phyloP scores from a whole-genome alignment of 2,329 filamentous ascomycete species.

The Verticillium klebahnii region DNA sequence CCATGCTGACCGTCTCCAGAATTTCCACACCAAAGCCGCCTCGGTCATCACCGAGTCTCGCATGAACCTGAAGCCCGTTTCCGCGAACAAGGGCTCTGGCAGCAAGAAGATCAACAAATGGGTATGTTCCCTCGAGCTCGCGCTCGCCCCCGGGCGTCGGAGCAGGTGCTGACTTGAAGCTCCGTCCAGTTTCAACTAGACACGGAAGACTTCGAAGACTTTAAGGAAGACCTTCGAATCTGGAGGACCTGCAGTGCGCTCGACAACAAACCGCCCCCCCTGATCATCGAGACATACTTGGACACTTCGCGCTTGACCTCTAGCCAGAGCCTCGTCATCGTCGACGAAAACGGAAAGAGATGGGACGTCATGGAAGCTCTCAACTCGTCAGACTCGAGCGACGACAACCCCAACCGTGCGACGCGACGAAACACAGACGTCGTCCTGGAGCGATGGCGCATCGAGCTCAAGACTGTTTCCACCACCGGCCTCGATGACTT shows the following conservation, averaged over 20 bases:
- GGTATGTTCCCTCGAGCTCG: slow-evolving; percentile 49
- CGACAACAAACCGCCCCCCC: slow-evolving; percentile 71
- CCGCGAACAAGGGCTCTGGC: slow-evolving; percentile 40
- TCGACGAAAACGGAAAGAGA: slow-evolving; percentile 84
- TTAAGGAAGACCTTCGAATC: slow-evolving; percentile 71
- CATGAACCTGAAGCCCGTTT: slow-evolving; percentile 60
- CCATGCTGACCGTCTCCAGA: slow-evolving; percentile 46
- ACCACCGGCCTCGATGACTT: slow-evolving; percentile 50
- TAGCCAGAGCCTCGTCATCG: slow-evolving; percentile 80
- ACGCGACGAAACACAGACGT: slow-evolving; percentile 61
- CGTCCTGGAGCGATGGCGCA: slow-evolving; percentile 83
- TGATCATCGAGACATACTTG: slow-evolving; percentile 88
- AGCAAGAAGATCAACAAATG: slow-evolving; percentile 73
- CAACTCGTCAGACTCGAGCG: slow-evolving; percentile 55
- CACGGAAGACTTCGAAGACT: slow-evolving; percentile 86
- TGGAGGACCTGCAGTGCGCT: slow-evolving; percentile 80
- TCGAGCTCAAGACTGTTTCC: slow-evolving; percentile 67
- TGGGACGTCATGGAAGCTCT: slow-evolving; percentile 89
- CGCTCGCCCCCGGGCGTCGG: not conserved
- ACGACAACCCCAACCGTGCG: slow-evolving; percentile 32
- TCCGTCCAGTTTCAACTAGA: slow-evolving; percentile 81
- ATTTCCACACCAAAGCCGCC: slow-evolving; percentile 86
- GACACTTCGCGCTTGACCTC: slow-evolving; percentile 74
- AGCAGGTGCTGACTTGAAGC: not conserved
- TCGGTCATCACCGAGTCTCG: slow-evolving; percentile 79